A percentile compares a stretch with the other conserved stretches of the same genome.
These are phyloP conservation scores for Turritis glabra DNA, from an alignment of 345 rosid species.

Conservation along the genomic window DNA sequence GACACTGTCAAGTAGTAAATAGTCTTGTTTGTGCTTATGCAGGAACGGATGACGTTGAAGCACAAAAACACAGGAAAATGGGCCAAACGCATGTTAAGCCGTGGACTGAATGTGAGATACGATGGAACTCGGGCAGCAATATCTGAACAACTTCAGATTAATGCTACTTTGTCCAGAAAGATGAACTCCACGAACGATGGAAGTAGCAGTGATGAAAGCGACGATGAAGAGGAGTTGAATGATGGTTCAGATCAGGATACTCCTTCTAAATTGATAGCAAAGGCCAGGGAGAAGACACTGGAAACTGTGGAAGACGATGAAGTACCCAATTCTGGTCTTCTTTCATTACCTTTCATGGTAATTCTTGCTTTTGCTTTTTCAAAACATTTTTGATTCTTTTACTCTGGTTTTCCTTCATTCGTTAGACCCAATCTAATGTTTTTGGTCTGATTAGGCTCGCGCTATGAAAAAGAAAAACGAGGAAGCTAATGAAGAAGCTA, in stretches of 20 bases:
- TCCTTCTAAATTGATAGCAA: constrained; percentile 54
- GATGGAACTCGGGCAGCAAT: constrained; percentile 86
- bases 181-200: constrained; percentile 68
- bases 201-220: constrained; percentile 74
- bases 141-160: constrained; percentile 77
- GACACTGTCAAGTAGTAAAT: not conserved
- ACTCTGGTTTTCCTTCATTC: not conserved
- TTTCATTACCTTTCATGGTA: constrained; percentile 97
- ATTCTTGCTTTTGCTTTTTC: constrained; percentile 5
- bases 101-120: constrained; percentile 72
- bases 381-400: not conserved
- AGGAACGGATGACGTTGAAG: constrained; percentile 83
- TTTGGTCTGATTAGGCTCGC: constrained; percentile 56
- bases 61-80: constrained; percentile 86
- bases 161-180: constrained; percentile 80
- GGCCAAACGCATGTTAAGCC: constrained; percentile 70
- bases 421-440: not conserved
- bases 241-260: constrained; percentile 56
- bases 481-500: constrained; percentile 72
- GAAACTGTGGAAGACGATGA: constrained; percentile 64
- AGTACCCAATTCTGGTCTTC: constrained; percentile 69
- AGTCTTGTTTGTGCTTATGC: constrained; percentile 35
- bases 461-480: constrained; percentile 73
- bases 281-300: constrained; percentile 76
- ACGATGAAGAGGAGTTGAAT: constrained; percentile 46